Evolutionary conservation across 768 basidiomycete genomes (phyloP).

Genomic region (Hypholoma sublateritium): DNA sequence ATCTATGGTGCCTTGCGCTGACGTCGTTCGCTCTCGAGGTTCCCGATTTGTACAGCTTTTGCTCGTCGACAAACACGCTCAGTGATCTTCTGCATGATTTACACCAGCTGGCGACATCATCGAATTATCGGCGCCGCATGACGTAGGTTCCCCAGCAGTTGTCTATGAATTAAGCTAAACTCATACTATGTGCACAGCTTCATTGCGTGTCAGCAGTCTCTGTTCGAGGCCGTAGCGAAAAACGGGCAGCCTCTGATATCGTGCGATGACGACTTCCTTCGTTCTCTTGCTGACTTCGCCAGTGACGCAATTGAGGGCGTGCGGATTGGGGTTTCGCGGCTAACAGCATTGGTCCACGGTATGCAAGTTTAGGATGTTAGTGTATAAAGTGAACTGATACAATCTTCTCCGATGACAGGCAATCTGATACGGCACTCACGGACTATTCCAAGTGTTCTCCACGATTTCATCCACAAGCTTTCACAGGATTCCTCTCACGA

Average conservation of each 20-base stretch:
- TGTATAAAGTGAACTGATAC: slow-evolving; percentile 4
- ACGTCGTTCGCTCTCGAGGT: slow-evolving; percentile 33
- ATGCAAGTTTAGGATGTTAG: slow-evolving; percentile 24
- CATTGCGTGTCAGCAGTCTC: slow-evolving; percentile 68
- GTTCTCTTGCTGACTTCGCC: slow-evolving; percentile 53
- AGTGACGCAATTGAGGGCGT: slow-evolving; percentile 79
- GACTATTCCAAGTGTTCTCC: slow-evolving; percentile 33
- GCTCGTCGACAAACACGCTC: slow-evolving; percentile 31
- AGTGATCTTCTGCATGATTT: slow-evolving; percentile 42
- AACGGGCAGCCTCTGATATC: slow-evolving; percentile 35
- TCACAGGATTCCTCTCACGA: slow-evolving; percentile 58
- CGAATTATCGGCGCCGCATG: slow-evolving; percentile 61
- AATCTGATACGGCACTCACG: slow-evolving; percentile 25
- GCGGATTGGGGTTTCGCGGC: slow-evolving; percentile 80
- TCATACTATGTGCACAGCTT: slow-evolving; percentile 46
- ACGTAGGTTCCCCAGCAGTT: slow-evolving; percentile 49
- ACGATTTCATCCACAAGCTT: slow-evolving; percentile 44
- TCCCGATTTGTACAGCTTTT: slow-evolving; percentile 42
- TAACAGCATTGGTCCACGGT: slow-evolving; percentile 59
- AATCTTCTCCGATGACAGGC: slow-evolving; percentile 23
- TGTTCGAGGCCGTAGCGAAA: slow-evolving; percentile 37
- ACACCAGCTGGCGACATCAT: slow-evolving; percentile 42
- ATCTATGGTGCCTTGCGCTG: not conserved
- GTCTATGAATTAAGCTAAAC: slow-evolving; percentile 9
- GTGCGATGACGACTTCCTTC: slow-evolving; percentile 51